Evolutionary conservation across 345 rosid genomes (phyloP).

Genomic region (Cardamine resedifolia): DNA sequence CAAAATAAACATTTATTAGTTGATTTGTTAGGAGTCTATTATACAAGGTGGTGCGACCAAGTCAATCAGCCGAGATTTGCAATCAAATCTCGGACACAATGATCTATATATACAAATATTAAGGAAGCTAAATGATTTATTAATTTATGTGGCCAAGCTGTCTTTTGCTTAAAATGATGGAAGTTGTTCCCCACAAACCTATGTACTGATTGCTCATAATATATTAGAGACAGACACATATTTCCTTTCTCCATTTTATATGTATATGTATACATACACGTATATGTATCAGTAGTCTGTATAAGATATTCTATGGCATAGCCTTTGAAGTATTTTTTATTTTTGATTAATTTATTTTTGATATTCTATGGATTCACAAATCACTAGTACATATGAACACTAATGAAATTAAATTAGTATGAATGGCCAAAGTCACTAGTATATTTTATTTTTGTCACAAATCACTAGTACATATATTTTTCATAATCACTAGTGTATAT

Average conservation of each 20-base stretch:
- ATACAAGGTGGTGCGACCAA: slow-evolving; percentile 29
- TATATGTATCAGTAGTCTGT: neutral
- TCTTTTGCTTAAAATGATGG: slow-evolving; percentile 40
- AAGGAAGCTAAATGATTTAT: slow-evolving; percentile 21
- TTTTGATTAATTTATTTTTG: no score
- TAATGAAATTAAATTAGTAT: neutral
- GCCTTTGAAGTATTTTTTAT: no score
- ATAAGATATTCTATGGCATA: neutral
- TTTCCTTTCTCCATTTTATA: neutral
- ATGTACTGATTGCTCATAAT: neutral
- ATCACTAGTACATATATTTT: neutral
- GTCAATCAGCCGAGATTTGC: slow-evolving; percentile 26
- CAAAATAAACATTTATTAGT: neutral
- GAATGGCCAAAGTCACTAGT: neutral
- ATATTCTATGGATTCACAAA: no score
- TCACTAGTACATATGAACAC: no score
- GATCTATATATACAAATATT: slow-evolving; percentile 8
- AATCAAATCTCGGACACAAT: slow-evolving; percentile 32
- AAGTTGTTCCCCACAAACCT: slow-evolving; percentile 39
- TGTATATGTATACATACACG: neutral
- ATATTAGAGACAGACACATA: neutral
- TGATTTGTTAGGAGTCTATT: neutral
- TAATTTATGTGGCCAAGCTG: slow-evolving; percentile 27
- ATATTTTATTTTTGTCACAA: neutral
- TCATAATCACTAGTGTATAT: neutral